Base-by-base conservation (phyloP, 495 filamentous ascomycete species). In the Penicillium diatomitis region DNA sequence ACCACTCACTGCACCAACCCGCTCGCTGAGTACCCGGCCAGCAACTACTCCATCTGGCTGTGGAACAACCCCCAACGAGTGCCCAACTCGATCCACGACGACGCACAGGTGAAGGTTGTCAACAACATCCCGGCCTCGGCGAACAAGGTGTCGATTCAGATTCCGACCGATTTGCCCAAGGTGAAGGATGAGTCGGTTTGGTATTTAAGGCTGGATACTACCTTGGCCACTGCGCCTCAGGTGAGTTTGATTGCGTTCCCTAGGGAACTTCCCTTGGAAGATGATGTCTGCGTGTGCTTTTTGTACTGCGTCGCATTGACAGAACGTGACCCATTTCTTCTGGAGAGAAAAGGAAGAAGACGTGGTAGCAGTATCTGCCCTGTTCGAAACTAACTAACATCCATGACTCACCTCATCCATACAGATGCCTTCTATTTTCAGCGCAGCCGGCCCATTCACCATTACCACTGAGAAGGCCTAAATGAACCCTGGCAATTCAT, bases 31-130 rank as follows among this genome's bases (percentile, higher is more conserved):
- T 64, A 62, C 47, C 56, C 56, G 0, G 54, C 55, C 4, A 38
- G 35, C 51, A 46, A 53, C 32, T 70, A 70, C 52, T 53, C 45
- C 32, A 48, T 67, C 4, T 63, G 53, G 52, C 58, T 70, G 35
- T 70, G 69, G 48, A 72, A 72, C 58, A 70, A 69, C 55, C 67
- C 64, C 2, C 55, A 64, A 5, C 58, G 62, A 32, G 37, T 55
- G 0, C 48, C 33, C 10, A 55, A 62, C 34, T 48, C 43, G 3
- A 55, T 67, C 34, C 37, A 37, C 32, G 63, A 46, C 30, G 64
- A 66, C 29, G 30, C 57, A 40, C 32, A 47, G 35, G 48, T 64
- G 50, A 61, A 57, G 51, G 48, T 70, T 35, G 47, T 41, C 6
- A 46, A 47, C 11, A 52, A 49, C 5, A 58, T 70, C 8, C 35